Conservation (phyloP, 2,329 filamentous ascomycete genomes). For the Monosporascus sp. region DNA sequence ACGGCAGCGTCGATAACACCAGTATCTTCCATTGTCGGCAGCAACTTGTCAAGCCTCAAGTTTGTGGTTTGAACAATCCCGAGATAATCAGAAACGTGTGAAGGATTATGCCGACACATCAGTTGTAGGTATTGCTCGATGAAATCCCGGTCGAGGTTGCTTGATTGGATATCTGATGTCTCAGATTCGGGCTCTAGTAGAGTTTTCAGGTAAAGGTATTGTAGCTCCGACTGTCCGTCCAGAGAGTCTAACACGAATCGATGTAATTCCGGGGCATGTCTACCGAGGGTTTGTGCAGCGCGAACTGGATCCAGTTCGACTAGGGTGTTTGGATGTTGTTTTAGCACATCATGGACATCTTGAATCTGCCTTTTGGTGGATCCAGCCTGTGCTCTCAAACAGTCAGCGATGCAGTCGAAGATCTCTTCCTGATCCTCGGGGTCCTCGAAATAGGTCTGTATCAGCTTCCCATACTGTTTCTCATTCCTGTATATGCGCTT, state of each 20-base stretch:
- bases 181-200: conserved; percentile 61
- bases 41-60: conserved; percentile 69
- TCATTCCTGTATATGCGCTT: conserved; percentile 83
- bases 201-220: conserved; percentile 71
- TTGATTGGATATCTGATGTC: conserved; percentile 26
- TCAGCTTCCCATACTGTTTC: conserved; percentile 70
- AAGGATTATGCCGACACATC: conserved; percentile 80
- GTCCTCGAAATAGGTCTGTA: conserved; percentile 83
- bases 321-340: conserved; percentile 60
- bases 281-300: conserved; percentile 61
- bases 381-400: conserved; percentile 58
- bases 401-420: conserved; percentile 75
- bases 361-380: conserved; percentile 65
- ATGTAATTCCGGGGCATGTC: conserved; percentile 60
- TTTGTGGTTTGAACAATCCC: conserved; percentile 70
- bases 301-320: conserved; percentile 60
- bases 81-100: conserved; percentile 82
- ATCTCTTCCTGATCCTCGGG: conserved; percentile 66
- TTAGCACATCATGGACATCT: conserved; percentile 64
- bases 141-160: conserved; percentile 51
- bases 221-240: conserved; percentile 54
- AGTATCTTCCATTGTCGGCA: conserved; percentile 83
- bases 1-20: conserved; percentile 92
- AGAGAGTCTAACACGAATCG: conserved; percentile 58
- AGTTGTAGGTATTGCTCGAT: conserved; percentile 82